These are phyloP conservation scores for Globisporangium cederbergense DNA, from an alignment of 352 stramenopile genomes.

Conservation along the genomic window DNA sequence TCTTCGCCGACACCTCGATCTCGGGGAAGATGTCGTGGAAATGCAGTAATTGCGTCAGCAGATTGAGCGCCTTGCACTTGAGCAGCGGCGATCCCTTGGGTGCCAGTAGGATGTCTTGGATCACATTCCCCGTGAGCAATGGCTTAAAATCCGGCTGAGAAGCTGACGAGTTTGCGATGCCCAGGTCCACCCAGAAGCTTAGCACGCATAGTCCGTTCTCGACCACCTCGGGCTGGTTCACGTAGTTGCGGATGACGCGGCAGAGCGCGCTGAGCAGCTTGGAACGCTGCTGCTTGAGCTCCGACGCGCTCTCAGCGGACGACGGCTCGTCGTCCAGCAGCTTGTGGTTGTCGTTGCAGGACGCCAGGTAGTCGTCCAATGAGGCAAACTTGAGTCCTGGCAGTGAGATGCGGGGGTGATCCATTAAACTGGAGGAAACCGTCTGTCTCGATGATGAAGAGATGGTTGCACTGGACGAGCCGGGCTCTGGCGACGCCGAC, in stretches of 20 bases:
- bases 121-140: constrained; percentile 42
- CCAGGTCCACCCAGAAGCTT: constrained; percentile 43
- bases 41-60: constrained; percentile 40
- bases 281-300: constrained; percentile 30
- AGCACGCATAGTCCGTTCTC: constrained; percentile 40
- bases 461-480: background rate
- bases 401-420: constrained; percentile 36
- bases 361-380: constrained; percentile 46
- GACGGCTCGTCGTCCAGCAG: constrained; percentile 9
- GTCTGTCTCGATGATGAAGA: background rate
- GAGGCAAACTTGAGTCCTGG: constrained; percentile 39
- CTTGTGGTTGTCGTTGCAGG: constrained; percentile 9
- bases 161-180: constrained; percentile 10
- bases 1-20: constrained; percentile 39
- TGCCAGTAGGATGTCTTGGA: constrained; percentile 44
- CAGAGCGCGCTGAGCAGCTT: constrained; percentile 51
- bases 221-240: constrained; percentile 38
- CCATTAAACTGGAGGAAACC: constrained; percentile 15
- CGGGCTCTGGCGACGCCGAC: constrained; percentile 5
- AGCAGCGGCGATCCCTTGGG: constrained; percentile 29
- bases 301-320: constrained; percentile 24
- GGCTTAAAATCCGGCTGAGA: constrained; percentile 39
- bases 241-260: constrained; percentile 46
- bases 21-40: constrained; percentile 40
- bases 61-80: constrained; percentile 36